Conservation (phyloP, 2,329 filamentous ascomycete species). For the Venturia nashicola region DNA sequence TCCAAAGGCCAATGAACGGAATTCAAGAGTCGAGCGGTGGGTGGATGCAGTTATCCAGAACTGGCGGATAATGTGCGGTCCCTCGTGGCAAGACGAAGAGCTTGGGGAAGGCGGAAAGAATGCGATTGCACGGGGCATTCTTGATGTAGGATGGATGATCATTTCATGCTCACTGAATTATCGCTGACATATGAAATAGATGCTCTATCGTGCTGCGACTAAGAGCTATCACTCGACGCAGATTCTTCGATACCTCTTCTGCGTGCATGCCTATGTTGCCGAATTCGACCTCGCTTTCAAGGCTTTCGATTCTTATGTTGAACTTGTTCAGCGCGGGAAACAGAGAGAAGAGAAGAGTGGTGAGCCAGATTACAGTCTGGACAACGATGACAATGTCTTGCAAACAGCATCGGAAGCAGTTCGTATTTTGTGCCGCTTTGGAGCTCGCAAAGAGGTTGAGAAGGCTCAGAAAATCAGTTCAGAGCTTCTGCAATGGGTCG, state of each 20-base stretch:
- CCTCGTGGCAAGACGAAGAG: constrained; percentile 68
- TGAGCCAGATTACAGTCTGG: constrained; percentile 56
- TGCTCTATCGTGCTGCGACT: constrained; percentile 78
- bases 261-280: constrained; percentile 72
- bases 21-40: constrained; percentile 71
- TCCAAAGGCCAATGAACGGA: constrained; percentile 68
- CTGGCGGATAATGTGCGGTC: constrained; percentile 71
- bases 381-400: constrained; percentile 65
- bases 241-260: constrained; percentile 76
- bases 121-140: constrained; percentile 58
- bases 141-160: constrained; percentile 44
- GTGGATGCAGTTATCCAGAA: constrained; percentile 69
- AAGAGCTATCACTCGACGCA: constrained; percentile 93
- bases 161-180: neutral
- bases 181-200: constrained; percentile 30
- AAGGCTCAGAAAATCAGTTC: constrained; percentile 61
- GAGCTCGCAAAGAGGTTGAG: constrained; percentile 60
- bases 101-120: constrained; percentile 71
- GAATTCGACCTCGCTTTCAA: constrained; percentile 89
- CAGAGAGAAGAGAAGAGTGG: constrained; percentile 67
- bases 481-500: constrained; percentile 64
- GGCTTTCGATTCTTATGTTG: constrained; percentile 82
- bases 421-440: constrained; percentile 69
- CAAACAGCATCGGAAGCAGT: constrained; percentile 72
- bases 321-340: constrained; percentile 76